Evolutionary conservation across 345 rosid genomes (phyloP), one percentile per base, ranked within the genome.

Genomic region (Hibiscus trionum): DNA sequence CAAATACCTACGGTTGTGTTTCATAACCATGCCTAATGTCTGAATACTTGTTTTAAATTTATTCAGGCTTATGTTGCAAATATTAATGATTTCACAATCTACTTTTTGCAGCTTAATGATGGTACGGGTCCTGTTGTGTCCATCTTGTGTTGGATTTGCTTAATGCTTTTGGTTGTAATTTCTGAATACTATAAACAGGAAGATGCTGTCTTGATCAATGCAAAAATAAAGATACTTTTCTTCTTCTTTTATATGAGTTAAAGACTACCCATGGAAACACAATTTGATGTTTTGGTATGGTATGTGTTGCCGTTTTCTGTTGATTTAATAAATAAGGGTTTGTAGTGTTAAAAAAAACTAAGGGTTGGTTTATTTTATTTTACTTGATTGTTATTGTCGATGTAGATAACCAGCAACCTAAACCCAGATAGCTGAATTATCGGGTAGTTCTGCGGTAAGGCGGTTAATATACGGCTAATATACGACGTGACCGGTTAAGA

Each of bases 91-190:
- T 63, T 63, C 50, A 0, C 27, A 1, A 37, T 37, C 11, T 4
- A 16, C 9, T 5, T 64, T 64, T 39, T 64, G 69, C 69, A 64
- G 69, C 9, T 17, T 39, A 39, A 64, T 0, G 69, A 39, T 62
- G 66, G 69, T 10, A 3, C 0, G 60, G 42, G 8, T 26, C 4
- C 11, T 61, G 4, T 52, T 7, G 8, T 16, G 56, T n/a, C 17
- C 10, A 1, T 52, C 56, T 52, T 6, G 56, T 6, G 21, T 52
- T 52, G 17, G 56, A 6, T 15, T 52, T 37, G 66, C 66, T 61
- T 61, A 8, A 33, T 61, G 66, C 35, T 61, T 61, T 33, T 61
- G 66, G 52, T 39, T 64, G 52, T 64, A 39, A 64, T 64, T 42
- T 64, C 19, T 39, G 49, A 19, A 19, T 12, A 39, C 16, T 39